phyloP scores from a whole-genome alignment of 83 land plant species.

The Isoetes engelmannii region DNA sequence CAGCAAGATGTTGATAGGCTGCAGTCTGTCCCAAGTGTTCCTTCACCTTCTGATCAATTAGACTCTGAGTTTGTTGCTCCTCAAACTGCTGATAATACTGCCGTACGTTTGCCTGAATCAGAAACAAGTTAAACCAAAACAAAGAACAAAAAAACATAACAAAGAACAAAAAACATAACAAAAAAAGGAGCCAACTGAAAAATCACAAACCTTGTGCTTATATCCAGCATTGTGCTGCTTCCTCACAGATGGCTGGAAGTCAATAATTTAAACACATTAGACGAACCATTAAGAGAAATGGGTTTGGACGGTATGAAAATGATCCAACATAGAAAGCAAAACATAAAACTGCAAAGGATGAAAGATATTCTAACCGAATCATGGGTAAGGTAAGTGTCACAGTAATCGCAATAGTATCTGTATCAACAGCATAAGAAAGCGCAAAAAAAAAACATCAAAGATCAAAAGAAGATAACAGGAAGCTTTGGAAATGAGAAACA shows the following conservation, averaged over 20 bases:
- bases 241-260: conserved; percentile 89
- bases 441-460: no score
- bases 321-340: conserved; percentile 4
- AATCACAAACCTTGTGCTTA: conserved; percentile 78
- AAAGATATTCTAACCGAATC: conserved; percentile 65
- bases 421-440: background rate
- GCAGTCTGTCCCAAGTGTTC: conserved; percentile 85
- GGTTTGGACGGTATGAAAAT: background rate
- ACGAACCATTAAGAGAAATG: background rate
- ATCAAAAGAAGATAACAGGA: no score
- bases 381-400: conserved; percentile 93
- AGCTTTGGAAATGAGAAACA: no score
- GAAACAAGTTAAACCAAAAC: background rate
- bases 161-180: background rate
- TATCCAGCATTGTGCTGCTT: conserved; percentile 98
- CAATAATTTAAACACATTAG: conserved; percentile 12
- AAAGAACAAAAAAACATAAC: background rate
- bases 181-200: background rate
- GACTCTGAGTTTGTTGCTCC: conserved; percentile 92
- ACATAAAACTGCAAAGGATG: background rate
- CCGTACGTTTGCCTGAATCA: conserved; percentile 80
- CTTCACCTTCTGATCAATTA: conserved; percentile 94
- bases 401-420: conserved; percentile 97
- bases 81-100: conserved; percentile 95
- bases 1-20: conserved; percentile 55